Percentiles rank a stretch among this genome's conserved stretches.
Evolutionary conservation across 148 eudicot species (phyloP).

Genomic region (Chenopodium berlandieri): DNA sequence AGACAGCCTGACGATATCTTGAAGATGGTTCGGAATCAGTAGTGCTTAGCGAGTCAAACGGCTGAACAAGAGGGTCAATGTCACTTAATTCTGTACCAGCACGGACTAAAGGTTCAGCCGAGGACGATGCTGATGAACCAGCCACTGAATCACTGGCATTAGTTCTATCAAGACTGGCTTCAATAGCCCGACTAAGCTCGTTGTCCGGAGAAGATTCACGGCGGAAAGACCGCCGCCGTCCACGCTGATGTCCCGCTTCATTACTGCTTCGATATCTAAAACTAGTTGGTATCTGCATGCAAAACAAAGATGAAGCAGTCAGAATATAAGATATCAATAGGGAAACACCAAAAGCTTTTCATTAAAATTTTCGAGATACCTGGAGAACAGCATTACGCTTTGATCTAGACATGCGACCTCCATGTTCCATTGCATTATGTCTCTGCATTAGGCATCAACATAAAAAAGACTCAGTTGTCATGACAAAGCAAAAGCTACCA

Average conservation of each 20-base stretch:
- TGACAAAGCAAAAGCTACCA: constrained; percentile 1
- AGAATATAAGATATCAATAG: background rate
- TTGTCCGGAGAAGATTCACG: constrained; percentile 59
- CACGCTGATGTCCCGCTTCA: constrained; percentile 76
- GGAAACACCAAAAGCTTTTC: background rate
- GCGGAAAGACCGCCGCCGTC: constrained; percentile 63
- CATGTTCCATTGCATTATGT: constrained; percentile 92
- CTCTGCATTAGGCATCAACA: constrained; percentile 45
- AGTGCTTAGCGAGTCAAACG: constrained; percentile 57
- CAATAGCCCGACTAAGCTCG: constrained; percentile 60
- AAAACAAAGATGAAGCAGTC: constrained; percentile 11
- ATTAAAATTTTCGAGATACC: constrained; percentile 33
- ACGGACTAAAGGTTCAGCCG: constrained; percentile 27
- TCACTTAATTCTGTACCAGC: constrained; percentile 33
- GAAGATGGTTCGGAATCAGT: constrained; percentile 64
- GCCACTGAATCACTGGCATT: constrained; percentile 32
- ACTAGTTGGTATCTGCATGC: constrained; percentile 76
- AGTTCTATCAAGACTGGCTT: constrained; percentile 63
- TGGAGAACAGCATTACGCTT: constrained; percentile 89
- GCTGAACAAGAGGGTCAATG: constrained; percentile 48
- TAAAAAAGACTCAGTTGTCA: background rate
- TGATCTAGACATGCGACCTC: constrained; percentile 95
- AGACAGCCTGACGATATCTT: constrained; percentile 78
- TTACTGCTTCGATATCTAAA: constrained; percentile 67
- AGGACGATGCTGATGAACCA: constrained; percentile 37